These are phyloP conservation scores for Neoscytalidium dimidiatum DNA, from an alignment of 2,329 filamentous ascomycete genomes.

Conservation along the genomic window DNA sequence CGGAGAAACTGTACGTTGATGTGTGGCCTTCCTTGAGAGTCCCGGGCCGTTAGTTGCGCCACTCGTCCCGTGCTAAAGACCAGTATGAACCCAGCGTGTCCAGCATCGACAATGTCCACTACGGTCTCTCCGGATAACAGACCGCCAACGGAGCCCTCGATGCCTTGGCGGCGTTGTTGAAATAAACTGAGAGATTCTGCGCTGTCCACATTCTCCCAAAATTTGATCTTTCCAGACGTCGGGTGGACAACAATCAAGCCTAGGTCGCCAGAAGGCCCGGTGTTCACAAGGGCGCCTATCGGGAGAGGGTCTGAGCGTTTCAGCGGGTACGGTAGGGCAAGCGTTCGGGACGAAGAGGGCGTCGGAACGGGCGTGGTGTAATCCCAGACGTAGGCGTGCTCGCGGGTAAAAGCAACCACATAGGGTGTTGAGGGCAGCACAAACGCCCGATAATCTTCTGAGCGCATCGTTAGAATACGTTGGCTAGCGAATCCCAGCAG, in stretches of 20 bases:
- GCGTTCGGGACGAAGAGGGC: constrained; percentile 76
- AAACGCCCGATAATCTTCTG: constrained; percentile 40
- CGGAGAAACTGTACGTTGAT: constrained; percentile 77
- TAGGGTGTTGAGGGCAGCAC: constrained; percentile 65
- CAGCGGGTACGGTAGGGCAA: constrained; percentile 74
- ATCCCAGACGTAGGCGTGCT: constrained; percentile 86
- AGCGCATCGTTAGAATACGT: not conserved
- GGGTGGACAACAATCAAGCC: constrained; percentile 87
- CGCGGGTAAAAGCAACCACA: constrained; percentile 77
- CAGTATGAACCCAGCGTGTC: constrained; percentile 83
- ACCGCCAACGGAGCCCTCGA: constrained; percentile 73
- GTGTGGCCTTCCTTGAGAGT: constrained; percentile 80
- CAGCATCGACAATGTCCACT: constrained; percentile 76
- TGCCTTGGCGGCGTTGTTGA: constrained; percentile 76
- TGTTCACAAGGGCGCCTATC: constrained; percentile 78
- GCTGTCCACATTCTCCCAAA: constrained; percentile 93
- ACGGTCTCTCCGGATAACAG: constrained; percentile 78
- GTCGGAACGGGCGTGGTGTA: constrained; percentile 66
- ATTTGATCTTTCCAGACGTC: constrained; percentile 79
- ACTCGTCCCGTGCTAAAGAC: constrained; percentile 83
- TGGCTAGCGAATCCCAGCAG: constrained; percentile 18
- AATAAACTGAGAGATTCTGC: constrained; percentile 83
- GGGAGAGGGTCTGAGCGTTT: constrained; percentile 73
- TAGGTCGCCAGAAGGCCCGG: constrained; percentile 75
- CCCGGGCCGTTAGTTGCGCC: constrained; percentile 82